Conservation (phyloP, 1,284 basidiomycete species). For the Exobasidium cylindrosporum region DNA sequence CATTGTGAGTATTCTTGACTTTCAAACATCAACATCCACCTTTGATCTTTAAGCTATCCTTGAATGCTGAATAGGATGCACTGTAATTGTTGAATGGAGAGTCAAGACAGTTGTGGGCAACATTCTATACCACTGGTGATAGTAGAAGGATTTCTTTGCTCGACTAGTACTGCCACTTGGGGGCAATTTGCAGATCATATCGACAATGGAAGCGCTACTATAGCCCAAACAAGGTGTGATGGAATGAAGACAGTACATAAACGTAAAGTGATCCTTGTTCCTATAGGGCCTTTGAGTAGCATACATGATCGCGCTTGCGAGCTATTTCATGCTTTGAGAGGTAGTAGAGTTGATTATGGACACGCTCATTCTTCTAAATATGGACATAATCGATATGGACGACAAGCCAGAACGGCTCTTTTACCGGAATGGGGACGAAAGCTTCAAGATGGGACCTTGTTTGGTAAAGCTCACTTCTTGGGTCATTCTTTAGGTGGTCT, state of each 20-base stretch:
- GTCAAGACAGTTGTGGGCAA: neutral
- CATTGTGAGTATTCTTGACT: too few relatives aligned
- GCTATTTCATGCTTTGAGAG: constrained; percentile 61
- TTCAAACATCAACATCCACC: too few relatives aligned
- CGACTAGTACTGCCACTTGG: constrained; percentile 59
- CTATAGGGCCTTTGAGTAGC: constrained; percentile 61
- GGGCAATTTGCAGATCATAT: constrained; percentile 55
- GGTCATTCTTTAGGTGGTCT: constrained; percentile 62
- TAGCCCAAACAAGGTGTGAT: neutral
- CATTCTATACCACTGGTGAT: constrained; percentile 59
- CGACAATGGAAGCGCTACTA: neutral
- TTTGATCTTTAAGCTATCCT: too few relatives aligned
- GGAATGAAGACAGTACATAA: neutral
- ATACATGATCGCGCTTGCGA: constrained; percentile 65
- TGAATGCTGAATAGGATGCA: too few relatives aligned
- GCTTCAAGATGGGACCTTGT: neutral
- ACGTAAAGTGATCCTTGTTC: constrained; percentile 22
- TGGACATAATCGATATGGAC: constrained; percentile 60
- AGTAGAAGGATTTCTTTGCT: constrained; percentile 63
- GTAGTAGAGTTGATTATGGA: constrained; percentile 61
- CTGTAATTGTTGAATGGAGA: too few relatives aligned
- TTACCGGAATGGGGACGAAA: constrained; percentile 61
- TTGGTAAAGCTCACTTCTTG: constrained; percentile 59
- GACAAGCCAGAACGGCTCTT: constrained; percentile 57
- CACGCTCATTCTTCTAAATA: constrained; percentile 55